Percentiles rank a stretch among this genome's conserved stretches.
Conservation (phyloP, 805 yeast genomes). For the Hemisphaericaspora nanyangensis region DNA sequence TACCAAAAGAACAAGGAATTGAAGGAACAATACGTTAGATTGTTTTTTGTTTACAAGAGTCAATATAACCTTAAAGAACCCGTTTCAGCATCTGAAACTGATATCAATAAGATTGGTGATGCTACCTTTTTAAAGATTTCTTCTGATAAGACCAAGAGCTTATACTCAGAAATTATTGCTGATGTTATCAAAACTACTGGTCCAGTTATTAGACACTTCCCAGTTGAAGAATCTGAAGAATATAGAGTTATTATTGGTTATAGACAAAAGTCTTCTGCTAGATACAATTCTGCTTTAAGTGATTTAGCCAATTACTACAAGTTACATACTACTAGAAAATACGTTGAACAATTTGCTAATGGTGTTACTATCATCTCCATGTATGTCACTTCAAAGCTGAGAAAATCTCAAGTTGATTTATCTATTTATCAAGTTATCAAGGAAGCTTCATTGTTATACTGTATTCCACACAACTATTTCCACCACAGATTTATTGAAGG, state of each 20-base stretch:
- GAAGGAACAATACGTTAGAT: slow-evolving; percentile 51
- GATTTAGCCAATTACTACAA: slow-evolving; percentile 88
- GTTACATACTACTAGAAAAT: slow-evolving; percentile 79
- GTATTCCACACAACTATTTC: slow-evolving; percentile 85
- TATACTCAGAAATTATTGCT: slow-evolving; percentile 69
- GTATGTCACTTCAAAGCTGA: slow-evolving; percentile 66
- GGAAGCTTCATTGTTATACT: slow-evolving; percentile 89
- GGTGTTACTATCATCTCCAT: slow-evolving; percentile 84
- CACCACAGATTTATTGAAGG: slow-evolving; percentile 67
- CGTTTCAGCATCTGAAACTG: slow-evolving; percentile 36
- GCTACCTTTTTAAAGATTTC: slow-evolving; percentile 72
- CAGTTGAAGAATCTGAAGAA: slow-evolving; percentile 76
- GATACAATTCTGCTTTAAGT: slow-evolving; percentile 81
- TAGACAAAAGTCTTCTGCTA: slow-evolving; percentile 78
- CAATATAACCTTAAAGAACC: slow-evolving; percentile 16
- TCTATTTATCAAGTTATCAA: slow-evolving; percentile 86
- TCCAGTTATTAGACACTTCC: slow-evolving; percentile 86
- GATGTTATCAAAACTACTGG: slow-evolving; percentile 76
- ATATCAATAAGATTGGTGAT: slow-evolving; percentile 72
- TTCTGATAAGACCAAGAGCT: slow-evolving; percentile 69
- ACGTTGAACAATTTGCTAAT: slow-evolving; percentile 89
- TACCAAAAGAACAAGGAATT: slow-evolving; percentile 31
- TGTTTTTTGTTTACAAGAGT: slow-evolving; percentile 82
- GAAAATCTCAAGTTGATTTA: slow-evolving; percentile 55
- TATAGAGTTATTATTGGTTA: slow-evolving; percentile 86